phyloP scores from a whole-genome alignment of 306 rosid species.

The Arachis stenosperma region DNA sequence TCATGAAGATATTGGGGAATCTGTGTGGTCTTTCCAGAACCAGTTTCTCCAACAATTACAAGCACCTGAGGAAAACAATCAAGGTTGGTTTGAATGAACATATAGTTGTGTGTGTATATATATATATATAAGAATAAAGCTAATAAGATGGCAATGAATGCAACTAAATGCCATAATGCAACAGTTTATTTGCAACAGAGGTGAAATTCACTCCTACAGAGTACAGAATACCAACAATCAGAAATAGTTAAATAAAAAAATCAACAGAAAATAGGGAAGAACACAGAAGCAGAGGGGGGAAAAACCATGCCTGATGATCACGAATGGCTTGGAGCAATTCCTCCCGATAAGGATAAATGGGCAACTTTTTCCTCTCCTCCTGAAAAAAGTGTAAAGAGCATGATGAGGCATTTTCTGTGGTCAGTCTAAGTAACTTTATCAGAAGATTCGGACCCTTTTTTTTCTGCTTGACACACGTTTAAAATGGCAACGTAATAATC shows the following conservation, averaged over 20 bases:
- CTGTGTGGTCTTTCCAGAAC: constrained; percentile 97
- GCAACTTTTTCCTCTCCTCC: constrained; percentile 85
- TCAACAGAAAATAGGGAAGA: constrained; percentile 5
- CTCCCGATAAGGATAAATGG: constrained; percentile 77
- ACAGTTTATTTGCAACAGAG: constrained; percentile 16
- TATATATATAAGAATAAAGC: not conserved
- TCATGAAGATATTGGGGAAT: constrained; percentile 99
- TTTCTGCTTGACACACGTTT: not conserved
- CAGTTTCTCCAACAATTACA: constrained; percentile 97
- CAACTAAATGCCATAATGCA: not conserved
- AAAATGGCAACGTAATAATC: constrained; percentile 21
- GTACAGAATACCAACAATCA: constrained; percentile 2
- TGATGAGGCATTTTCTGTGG: not conserved
- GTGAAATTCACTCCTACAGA: constrained; percentile 10
- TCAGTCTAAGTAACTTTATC: constrained; percentile 14
- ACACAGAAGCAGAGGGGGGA: not conserved
- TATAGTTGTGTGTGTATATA: not conserved
- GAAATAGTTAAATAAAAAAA: not conserved
- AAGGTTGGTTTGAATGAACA: constrained; percentile 35
- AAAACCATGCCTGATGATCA: constrained; percentile 71
- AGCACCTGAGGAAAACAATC: constrained; percentile 63
- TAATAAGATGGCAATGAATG: constrained; percentile 9
- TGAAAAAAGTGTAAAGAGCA: constrained; percentile 39
- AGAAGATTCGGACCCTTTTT: constrained; percentile 19
- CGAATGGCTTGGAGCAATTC: constrained; percentile 76